Conservation (phyloP, 140 eudicot genomes). For the Anethum foeniculum region DNA sequence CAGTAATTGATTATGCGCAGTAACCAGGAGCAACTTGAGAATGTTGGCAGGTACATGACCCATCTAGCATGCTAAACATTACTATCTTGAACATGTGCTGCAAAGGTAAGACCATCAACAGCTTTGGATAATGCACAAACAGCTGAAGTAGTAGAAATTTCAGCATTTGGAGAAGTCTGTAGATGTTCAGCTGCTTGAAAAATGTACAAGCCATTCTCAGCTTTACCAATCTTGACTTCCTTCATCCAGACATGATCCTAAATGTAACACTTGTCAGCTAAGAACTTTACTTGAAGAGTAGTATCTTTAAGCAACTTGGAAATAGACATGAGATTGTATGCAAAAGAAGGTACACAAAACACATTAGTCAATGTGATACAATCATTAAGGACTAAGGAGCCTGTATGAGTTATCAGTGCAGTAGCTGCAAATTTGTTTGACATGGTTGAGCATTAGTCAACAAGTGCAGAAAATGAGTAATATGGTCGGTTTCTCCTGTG, state of each 20-base stretch:
- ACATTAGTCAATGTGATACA: not conserved
- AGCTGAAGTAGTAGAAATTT: too few species aligned
- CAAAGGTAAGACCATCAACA: not conserved
- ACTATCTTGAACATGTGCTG: not conserved
- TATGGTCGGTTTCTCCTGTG: not conserved
- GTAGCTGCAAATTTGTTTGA: not conserved
- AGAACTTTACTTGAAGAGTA: not conserved
- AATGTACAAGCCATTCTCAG: not conserved
- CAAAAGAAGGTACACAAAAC: conserved; percentile 1
- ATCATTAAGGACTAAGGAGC: not conserved
- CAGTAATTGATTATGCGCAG: fast-evolving
- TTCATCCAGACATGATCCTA: not conserved
- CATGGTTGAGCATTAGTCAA: not conserved
- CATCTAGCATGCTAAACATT: not conserved
- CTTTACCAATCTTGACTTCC: not conserved
- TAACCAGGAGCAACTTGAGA: not conserved
- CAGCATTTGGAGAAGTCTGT: too few species aligned
- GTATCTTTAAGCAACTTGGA: not conserved
- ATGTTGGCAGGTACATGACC: not conserved
- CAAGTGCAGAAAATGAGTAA: not conserved
- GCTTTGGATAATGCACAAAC: too few species aligned
- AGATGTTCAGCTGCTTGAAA: too few species aligned
- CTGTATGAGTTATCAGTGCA: not conserved
- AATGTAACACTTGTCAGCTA: not conserved
- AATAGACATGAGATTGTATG: not conserved